Percentiles rank a stretch among this genome's conserved stretches.
Conservation (phyloP, 139 green algal genomes). For the Chlorella sp. region DNA sequence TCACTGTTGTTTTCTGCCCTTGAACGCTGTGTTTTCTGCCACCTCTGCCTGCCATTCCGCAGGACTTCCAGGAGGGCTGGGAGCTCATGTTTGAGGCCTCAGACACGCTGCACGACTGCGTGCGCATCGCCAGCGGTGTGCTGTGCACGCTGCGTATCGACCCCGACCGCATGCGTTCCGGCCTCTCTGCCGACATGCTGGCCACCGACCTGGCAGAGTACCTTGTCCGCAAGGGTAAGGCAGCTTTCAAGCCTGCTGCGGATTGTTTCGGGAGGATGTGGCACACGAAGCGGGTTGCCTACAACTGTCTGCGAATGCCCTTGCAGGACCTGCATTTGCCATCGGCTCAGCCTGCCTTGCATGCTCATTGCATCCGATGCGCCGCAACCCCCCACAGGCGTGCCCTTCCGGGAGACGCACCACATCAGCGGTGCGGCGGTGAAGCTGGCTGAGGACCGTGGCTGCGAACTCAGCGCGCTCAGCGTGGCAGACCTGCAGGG, state of each 20-base stretch:
- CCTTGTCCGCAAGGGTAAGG: conserved; percentile 97
- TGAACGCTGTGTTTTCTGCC: background rate
- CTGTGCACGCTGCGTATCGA: conserved; percentile 91
- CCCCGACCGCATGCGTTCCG: conserved; percentile 86
- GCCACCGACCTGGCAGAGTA: conserved; percentile 99
- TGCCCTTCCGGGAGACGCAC: conserved; percentile 96
- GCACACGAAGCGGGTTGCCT: no score
- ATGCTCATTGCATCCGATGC: conserved; percentile 9
- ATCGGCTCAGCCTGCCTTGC: no score
- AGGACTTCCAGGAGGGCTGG: conserved; percentile 90
- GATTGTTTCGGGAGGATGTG: no score
- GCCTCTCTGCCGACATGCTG: conserved; percentile 94
- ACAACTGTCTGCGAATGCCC: no score
- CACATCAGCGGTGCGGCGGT: conserved; percentile 94
- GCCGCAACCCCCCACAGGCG: conserved; percentile 52
- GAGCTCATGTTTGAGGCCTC: conserved; percentile 96
- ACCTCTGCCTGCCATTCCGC: background rate
- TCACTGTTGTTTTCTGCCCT: background rate
- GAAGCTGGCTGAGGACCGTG: conserved; percentile 91
- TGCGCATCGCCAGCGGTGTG: conserved; percentile 95
- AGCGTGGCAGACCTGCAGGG: conserved; percentile 79
- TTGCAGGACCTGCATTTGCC: no score
- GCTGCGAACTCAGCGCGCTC: conserved; percentile 80
- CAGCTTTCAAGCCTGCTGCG: no score
- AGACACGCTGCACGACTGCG: conserved; percentile 89